Evolutionary conservation across 139 green algal species (phyloP), one percentile per base, ranked within the genome.

Genomic region (Picochlorum sp.): DNA sequence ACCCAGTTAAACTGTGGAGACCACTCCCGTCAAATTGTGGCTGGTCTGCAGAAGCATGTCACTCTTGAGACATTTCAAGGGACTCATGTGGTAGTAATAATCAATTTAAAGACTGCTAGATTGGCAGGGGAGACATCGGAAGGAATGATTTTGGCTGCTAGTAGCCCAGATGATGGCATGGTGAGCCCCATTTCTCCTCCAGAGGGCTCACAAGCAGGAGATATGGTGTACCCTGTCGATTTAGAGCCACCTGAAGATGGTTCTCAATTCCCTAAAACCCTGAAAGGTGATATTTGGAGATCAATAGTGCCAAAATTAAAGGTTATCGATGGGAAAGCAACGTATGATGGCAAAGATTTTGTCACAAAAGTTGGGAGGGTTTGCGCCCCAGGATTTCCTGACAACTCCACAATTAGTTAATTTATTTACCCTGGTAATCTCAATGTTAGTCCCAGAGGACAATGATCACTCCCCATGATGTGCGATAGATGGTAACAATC

Each of bases 21-120:
- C 20, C 56, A 58, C 2, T 47, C 72, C 12, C 45, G 63, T 9
- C 68, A 80, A 37, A 57, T 80, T 33, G 61, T 76, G 47, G 72
- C 68, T 50, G 67, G 72, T 28, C 62, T 85, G 64, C 55, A 66
- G 26, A 67, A 75, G 50, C 73, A 64, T 64, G 39, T 85, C 2
- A 14, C 35, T 2, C 26, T 25, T 6, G 64, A 71, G 8, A 31
- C 60, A 35, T 68, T 85, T 47, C 28, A 55, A 30, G 68, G 55
- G 3, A 24, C 33, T 5, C 52, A 73, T 13, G 74, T 82, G 25
- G 49, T 33, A 24, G 64, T 64, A n/a, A 61, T 85, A 22, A 28
- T 63, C 49, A 85, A 85, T 71, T 61, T 85, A n/a, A 85, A 85
- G 61, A 37, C 74, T 8, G 77, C 77, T 26, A 85, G 80, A 63